Base-by-base conservation (phyloP, 768 basidiomycete species). In the Xanthoconium purpureum region DNA sequence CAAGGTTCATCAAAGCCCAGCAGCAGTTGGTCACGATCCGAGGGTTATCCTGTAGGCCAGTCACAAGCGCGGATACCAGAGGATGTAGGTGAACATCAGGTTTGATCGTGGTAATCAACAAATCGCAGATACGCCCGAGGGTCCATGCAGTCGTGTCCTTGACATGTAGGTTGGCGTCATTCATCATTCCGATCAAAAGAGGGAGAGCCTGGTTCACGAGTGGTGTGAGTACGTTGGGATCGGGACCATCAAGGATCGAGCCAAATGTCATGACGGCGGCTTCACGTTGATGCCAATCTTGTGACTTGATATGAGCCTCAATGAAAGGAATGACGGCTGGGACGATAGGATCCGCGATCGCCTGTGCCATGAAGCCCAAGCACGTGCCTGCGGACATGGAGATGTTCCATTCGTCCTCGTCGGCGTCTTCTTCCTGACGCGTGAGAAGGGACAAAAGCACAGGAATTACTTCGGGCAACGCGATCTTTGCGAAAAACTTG, bases 101-200 rank as follows among this genome's bases (percentile, higher is more conserved):
- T 66, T 94, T 90, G 76, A 99, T 94, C 17, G 87, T 84, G 47
- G 81, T 74, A 63, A 95, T 85, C 62, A 98, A 78, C 54, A 92
- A 74, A 66, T 98, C 97, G 67, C 94, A 96, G 61, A 99, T 96
- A 39, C 94, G 80, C 18, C 95, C 95, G 14, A 99, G 80, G 2
- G 97, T 98, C 96, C 96, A 99, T 3, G 97, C 95, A 29, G 92
- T 93, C 2, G 94, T 96, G 71, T 98, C 97, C 73, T 95, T 92
- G 63, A 99, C 96, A 57, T 93, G 89, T 3, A 83, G 45, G 60
- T 94, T 86, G 36, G 78, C 65, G 69, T 98, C 97, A 46, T 77
- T 79, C 92, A 98, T 96, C 94, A 97, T 96, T 63, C 87, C 86
- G 67, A 98, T 94, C 47, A 99, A 81, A 39, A 95, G 86, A 6